A percentile compares a stretch with the other conserved stretches of the same genome.
Conservation (phyloP, 2,329 filamentous ascomycete species). For the Hypoxylon sp. region DNA sequence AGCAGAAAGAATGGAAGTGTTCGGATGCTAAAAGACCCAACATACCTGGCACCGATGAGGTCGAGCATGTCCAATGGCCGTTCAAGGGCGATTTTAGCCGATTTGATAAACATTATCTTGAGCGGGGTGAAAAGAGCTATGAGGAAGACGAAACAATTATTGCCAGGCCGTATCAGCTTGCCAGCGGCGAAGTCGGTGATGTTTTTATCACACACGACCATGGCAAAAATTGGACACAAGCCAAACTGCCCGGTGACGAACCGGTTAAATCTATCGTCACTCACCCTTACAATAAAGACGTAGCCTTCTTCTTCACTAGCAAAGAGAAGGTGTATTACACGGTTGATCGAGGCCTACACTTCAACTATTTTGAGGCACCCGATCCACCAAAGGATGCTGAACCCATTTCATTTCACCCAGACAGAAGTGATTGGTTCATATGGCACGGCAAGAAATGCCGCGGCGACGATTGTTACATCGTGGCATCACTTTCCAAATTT, state of each 20-base stretch:
- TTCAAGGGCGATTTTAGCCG: conserved; percentile 67
- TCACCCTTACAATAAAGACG: conserved; percentile 83
- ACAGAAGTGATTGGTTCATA: conserved; percentile 87
- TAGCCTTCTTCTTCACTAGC: conserved; percentile 84
- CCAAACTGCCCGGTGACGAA: conserved; percentile 71
- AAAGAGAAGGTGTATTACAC: conserved; percentile 78
- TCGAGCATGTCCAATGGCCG: conserved; percentile 65
- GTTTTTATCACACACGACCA: conserved; percentile 84
- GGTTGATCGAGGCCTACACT: conserved; percentile 76
- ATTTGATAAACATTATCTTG: conserved; percentile 76
- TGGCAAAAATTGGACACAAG: conserved; percentile 81
- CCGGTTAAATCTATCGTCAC: conserved; percentile 76
- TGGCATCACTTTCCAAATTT: conserved; percentile 80
- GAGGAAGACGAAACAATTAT: conserved; percentile 77
- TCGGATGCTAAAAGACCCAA: conserved; percentile 63
- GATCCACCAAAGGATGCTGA: conserved; percentile 55
- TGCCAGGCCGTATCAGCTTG: conserved; percentile 58
- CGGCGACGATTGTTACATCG: conserved; percentile 69
- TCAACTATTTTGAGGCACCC: conserved; percentile 77
- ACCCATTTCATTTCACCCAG: conserved; percentile 81
- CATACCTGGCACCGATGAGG: conserved; percentile 70
- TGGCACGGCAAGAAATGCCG: conserved; percentile 83
- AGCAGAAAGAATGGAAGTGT: conserved; percentile 79
- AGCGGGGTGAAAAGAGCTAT: conserved; percentile 71
- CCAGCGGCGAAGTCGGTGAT: conserved; percentile 59